phyloP scores from a whole-genome alignment of 2,329 filamentous ascomycete species.

The Fusarium tjaetaba region DNA sequence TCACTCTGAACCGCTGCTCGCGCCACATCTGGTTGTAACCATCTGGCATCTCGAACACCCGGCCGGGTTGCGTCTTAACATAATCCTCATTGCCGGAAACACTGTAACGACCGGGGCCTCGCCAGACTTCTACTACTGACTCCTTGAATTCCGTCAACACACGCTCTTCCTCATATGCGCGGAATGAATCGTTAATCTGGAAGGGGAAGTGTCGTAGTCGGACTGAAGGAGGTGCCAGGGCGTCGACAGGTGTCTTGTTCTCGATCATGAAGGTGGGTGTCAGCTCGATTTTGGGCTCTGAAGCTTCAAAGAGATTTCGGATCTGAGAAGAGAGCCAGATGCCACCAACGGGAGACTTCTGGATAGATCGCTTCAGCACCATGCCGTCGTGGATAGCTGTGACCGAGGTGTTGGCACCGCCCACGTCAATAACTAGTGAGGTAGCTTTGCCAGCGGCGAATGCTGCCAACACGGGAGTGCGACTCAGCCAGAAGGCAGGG shows the following conservation, averaged over 20 bases:
- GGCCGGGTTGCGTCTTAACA: constrained; percentile 76
- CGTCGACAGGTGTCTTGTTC: constrained; percentile 89
- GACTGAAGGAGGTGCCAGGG: constrained; percentile 80
- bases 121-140: constrained; percentile 94
- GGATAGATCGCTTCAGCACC: constrained; percentile 88
- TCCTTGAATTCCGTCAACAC: constrained; percentile 97
- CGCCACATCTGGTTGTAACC: constrained; percentile 97
- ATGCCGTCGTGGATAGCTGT: constrained; percentile 95
- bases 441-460: constrained; percentile 95
- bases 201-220: constrained; percentile 75
- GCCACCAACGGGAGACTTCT: constrained; percentile 85
- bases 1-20: constrained; percentile 84
- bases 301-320: constrained; percentile 78
- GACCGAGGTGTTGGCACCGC: constrained; percentile 87
- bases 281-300: constrained; percentile 75
- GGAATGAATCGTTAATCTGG: constrained; percentile 75
- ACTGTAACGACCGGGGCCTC: constrained; percentile 75
- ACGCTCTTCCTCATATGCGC: constrained; percentile 87
- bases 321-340: constrained; percentile 92
- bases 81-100: constrained; percentile 79
- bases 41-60: constrained; percentile 96
- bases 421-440: constrained; percentile 90
- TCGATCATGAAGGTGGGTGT: constrained; percentile 89
- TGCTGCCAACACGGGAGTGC: constrained; percentile 87
- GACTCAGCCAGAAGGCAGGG: constrained; percentile 92